Conservation (phyloP, 768 basidiomycete genomes). For the Tricholoma flavovirens region DNA sequence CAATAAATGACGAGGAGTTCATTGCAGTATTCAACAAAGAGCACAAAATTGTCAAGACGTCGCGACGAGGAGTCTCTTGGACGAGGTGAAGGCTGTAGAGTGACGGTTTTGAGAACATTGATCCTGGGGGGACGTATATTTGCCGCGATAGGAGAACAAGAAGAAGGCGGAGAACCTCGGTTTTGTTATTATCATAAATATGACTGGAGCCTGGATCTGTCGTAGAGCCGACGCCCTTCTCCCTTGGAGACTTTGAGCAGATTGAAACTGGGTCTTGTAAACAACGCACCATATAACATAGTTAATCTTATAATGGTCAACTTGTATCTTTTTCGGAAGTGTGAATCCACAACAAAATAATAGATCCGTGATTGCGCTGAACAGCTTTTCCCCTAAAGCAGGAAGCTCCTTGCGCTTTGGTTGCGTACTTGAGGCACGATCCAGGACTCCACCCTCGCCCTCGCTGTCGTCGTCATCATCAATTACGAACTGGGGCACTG, state of each 20-base stretch:
- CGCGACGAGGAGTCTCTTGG: constrained; percentile 67
- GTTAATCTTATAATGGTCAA: constrained; percentile 77
- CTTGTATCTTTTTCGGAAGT: constrained; percentile 68
- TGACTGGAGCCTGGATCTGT: constrained; percentile 59
- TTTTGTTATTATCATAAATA: constrained; percentile 72
- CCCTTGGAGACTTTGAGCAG: constrained; percentile 47
- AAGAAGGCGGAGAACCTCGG: constrained; percentile 84
- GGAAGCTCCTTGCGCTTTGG: constrained; percentile 46
- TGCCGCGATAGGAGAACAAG: constrained; percentile 86
- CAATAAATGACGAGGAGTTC: constrained; percentile 52
- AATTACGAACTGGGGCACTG: constrained; percentile 74
- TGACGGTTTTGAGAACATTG: constrained; percentile 67
- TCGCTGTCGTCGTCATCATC: constrained; percentile 53
- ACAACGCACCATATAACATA: constrained; percentile 81
- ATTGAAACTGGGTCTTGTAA: background rate
- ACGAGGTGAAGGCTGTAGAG: constrained; percentile 74
- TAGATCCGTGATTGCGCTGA: constrained; percentile 76
- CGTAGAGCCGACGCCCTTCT: constrained; percentile 91
- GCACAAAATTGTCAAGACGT: constrained; percentile 89
- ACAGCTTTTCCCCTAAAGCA: constrained; percentile 76
- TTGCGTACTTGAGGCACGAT: constrained; percentile 15
- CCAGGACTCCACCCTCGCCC: constrained; percentile 10
- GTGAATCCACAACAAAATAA: constrained; percentile 95
- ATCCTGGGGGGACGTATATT: constrained; percentile 73
- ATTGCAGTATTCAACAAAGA: constrained; percentile 88